Base-by-base conservation (phyloP, 2,329 filamentous ascomycete genomes). In the Parastagonospora avenae region DNA sequence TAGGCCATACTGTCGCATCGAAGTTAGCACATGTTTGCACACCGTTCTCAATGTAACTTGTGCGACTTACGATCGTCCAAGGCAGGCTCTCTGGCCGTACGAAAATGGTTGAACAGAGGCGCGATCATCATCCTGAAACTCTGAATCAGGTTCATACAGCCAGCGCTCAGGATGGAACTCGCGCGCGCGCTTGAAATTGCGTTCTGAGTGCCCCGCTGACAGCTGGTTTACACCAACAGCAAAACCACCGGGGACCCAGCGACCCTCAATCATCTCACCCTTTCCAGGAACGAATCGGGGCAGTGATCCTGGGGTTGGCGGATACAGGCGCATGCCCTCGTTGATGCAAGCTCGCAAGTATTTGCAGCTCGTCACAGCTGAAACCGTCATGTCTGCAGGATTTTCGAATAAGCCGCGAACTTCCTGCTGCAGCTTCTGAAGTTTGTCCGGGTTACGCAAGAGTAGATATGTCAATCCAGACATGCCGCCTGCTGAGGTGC, bases 21-120 rank as follows among this genome's bases (percentile, higher is more conserved):
- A 24, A 24, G 19, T 24, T 24, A 24, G 19, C 19, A 24, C 3
- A 5, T 24, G 19, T 3, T 24, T 24, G 19, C 19, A 3, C 3
- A 24, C 19, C 3, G 19, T 24, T 24, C 19, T 3, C 19, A 24
- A 24, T 24, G 5, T 24, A 24, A 24, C 5, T 24, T 5, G 5
- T 24, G 19, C 5, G 5, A 24, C 19, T 24, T 24, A 24, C 19
- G 19, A 24, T 24, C 19, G 19, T 24, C 58, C 58, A 30, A 61
- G 50, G 27, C 58, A 61, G 16, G 31, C 42, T n/a, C 53, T 40
- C 14, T 48, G 51, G 8, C 58, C 56, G 5, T 47, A 31, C 0
- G 46, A 47, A 16, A 61, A 59, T 1, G 71, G 67, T 36, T 71
- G 64, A 8, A 72, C 57, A 2, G 55, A 61, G 4, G 65, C 64